These are phyloP conservation scores for Zea luxurians DNA, from an alignment of 176 grass and related monocot genomes.

Conservation along the genomic window DNA sequence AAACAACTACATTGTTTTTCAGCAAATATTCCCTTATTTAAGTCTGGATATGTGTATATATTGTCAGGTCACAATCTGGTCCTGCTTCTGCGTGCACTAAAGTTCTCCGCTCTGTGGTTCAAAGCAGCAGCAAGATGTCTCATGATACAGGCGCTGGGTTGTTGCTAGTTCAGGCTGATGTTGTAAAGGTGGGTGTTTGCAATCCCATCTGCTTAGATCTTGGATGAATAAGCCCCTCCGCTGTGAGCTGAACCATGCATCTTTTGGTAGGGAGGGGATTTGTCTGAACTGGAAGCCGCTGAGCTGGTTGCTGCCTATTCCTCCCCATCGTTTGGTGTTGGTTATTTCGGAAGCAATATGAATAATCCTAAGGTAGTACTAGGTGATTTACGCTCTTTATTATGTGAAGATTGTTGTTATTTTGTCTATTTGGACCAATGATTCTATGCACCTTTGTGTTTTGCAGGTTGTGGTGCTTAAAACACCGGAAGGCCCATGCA, in stretches of 20 bases:
- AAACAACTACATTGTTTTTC: neutral
- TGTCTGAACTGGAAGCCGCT: conserved; percentile 42
- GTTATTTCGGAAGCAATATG: conserved; percentile 82
- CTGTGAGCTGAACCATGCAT: conserved; percentile 17
- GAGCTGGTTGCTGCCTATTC: conserved; percentile 88
- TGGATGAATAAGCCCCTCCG: neutral
- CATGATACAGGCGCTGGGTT: conserved; percentile 75
- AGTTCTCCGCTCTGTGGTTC: conserved; percentile 59
- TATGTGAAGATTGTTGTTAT: neutral
- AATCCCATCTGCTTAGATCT: conserved; percentile 2
- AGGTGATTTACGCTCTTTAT: neutral
- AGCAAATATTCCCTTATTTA: conserved; percentile 10
- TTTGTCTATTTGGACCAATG: neutral
- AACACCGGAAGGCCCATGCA: conserved; percentile 14
- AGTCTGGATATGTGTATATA: neutral
- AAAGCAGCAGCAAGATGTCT: conserved; percentile 60
- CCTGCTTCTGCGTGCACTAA: conserved; percentile 71
- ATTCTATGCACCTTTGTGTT: neutral
- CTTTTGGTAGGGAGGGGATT: conserved; percentile 43
- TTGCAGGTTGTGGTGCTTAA: conserved; percentile 65
- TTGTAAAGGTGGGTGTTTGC: conserved; percentile 53
- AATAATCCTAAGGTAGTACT: conserved; percentile 60
- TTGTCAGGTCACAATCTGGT: conserved; percentile 72
- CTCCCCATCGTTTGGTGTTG: conserved; percentile 78
- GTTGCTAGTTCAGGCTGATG: conserved; percentile 82